A percentile compares a stretch with the other conserved stretches of the same genome.
phyloP scores from a whole-genome alignment of 108 stramenopile genomes.

The Cylindrotheca closterium region DNA sequence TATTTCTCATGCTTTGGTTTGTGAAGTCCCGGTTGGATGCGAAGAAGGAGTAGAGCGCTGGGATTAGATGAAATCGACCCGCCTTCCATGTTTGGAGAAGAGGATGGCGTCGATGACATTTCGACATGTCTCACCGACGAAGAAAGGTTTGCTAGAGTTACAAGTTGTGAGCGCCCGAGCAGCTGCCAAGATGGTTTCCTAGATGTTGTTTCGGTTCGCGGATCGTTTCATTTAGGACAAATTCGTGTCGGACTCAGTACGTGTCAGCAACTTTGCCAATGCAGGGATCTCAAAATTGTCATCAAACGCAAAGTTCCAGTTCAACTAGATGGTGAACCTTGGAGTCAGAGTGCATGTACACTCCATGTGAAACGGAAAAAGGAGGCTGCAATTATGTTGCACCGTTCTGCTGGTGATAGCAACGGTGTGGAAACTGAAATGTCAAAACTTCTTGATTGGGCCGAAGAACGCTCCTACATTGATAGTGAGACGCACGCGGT shows the following conservation, averaged over 20 bases:
- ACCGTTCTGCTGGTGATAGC: conserved; percentile 61
- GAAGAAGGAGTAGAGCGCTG: conserved; percentile 3
- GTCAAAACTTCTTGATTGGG: conserved; percentile 74
- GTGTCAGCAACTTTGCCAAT: conserved; percentile 78
- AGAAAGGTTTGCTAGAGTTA: conserved; percentile 49
- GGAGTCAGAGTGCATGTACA: conserved; percentile 67
- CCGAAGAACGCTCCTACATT: conserved; percentile 65
- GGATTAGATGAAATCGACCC: background rate
- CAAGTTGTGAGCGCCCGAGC: conserved; percentile 65
- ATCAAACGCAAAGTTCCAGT: conserved; percentile 75
- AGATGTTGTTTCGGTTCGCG: conserved; percentile 83
- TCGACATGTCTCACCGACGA: conserved; percentile 32
- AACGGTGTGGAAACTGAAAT: conserved; percentile 84
- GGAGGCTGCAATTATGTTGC: conserved; percentile 73
- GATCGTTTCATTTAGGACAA: conserved; percentile 86
- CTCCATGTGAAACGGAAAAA: conserved; percentile 58
- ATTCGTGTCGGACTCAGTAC: conserved; percentile 84
- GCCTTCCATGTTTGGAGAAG: conserved; percentile 21
- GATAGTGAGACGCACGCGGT: conserved; percentile 51
- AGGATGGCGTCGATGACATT: conserved; percentile 63
- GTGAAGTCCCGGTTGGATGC: background rate
- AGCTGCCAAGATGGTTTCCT: conserved; percentile 86
- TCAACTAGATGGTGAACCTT: conserved; percentile 91
- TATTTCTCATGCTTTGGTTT: no score
- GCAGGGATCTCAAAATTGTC: conserved; percentile 62